Evolutionary conservation across 2,329 filamentous ascomycete genomes (phyloP).

Genomic region (Diaporthe sp.): DNA sequence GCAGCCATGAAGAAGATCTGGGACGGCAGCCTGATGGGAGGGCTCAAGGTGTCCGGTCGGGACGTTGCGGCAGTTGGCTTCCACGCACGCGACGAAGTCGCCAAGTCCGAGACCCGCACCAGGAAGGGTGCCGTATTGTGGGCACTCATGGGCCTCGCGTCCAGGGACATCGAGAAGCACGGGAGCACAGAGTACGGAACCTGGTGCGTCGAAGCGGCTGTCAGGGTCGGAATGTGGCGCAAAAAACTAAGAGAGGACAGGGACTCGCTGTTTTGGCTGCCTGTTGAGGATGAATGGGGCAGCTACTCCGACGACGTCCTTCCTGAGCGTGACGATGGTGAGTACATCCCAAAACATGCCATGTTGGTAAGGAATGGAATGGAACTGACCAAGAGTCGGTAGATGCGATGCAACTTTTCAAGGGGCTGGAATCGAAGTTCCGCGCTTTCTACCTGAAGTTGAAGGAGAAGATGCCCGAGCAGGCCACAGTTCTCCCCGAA

Average conservation of each 20-base stretch:
- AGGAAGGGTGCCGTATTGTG: conserved; percentile 3
- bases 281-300: not conserved
- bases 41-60: not conserved
- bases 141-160: conserved; percentile 9
- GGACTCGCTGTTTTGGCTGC: not conserved
- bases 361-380: too few relatives aligned
- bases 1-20: not conserved
- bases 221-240: not conserved
- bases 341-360: not conserved
- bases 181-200: not conserved
- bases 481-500: not conserved
- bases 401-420: conserved; percentile 18
- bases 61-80: not conserved
- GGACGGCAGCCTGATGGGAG: not conserved
- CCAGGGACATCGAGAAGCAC: not conserved
- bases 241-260: not conserved
- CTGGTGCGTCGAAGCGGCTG: not conserved
- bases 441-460: conserved; percentile 5
- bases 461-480: not conserved
- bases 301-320: not conserved
- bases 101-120: not conserved
- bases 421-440: not conserved
- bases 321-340: not conserved
- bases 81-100: not conserved
- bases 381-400: not conserved